These are phyloP conservation scores for Graphium sp. DNA, from an alignment of 2,329 filamentous ascomycete genomes.

Conservation along the genomic window DNA sequence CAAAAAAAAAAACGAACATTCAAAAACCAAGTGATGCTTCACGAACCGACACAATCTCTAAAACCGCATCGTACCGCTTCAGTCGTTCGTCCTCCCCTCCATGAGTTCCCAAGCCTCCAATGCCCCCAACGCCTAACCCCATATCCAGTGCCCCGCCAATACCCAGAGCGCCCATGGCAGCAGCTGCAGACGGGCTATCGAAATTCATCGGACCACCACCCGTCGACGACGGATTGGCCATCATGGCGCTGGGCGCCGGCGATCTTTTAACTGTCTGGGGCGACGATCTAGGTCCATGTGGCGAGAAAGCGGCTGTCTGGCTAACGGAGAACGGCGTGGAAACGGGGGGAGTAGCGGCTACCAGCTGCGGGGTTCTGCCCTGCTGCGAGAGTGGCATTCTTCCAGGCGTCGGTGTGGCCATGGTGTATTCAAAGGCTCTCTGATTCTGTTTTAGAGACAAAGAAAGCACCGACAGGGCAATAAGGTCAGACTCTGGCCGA, in stretches of 20 bases:
- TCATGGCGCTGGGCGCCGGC: conserved; percentile 31
- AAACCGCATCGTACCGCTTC: conserved; percentile 33
- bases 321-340: conserved; percentile 47
- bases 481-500: too few species aligned
- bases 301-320: conserved; percentile 38
- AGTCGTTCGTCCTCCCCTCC: conserved; percentile 35
- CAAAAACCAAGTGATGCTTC: too few species aligned
- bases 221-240: conserved; percentile 27
- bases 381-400: conserved; percentile 25
- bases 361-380: conserved; percentile 27
- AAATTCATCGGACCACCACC: conserved; percentile 30
- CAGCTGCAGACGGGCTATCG: conserved; percentile 46
- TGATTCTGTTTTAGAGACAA: too few species aligned
- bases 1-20: too few species aligned
- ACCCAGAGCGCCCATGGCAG: conserved; percentile 38
- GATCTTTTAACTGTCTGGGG: conserved; percentile 50
- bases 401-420: conserved; percentile 33
- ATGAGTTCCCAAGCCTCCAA: conserved; percentile 26
- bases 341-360: conserved; percentile 45
- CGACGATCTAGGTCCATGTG: conserved; percentile 38
- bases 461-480: too few species aligned
- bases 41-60: conserved; percentile 30
- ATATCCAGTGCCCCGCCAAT: conserved; percentile 34
- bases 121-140: conserved; percentile 25
- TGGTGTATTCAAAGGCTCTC: conserved; percentile 9